Conservation (phyloP, 306 rosid genomes). For the Begonia peltatifolia region DNA sequence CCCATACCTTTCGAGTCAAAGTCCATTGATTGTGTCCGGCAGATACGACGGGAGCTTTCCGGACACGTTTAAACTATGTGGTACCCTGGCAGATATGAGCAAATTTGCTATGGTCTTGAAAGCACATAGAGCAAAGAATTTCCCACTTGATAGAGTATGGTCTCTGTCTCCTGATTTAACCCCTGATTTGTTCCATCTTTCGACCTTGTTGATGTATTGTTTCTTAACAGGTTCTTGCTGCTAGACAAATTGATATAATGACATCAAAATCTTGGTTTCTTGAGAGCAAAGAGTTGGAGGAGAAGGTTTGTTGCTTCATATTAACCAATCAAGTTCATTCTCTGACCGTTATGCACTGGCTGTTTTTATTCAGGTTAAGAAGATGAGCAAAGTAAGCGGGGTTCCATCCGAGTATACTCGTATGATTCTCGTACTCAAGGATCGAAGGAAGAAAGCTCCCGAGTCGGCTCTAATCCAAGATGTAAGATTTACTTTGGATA, state of each 20-base stretch:
- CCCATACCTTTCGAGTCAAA: conserved; percentile 63
- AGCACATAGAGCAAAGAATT: conserved; percentile 58
- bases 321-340: too few species aligned
- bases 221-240: conserved; percentile 59
- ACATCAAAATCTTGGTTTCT: conserved; percentile 73
- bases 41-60: conserved; percentile 77
- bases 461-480: conserved; percentile 24
- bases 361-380: conserved; percentile 35
- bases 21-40: conserved; percentile 75
- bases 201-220: neutral
- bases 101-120: conserved; percentile 41
- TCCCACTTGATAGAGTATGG: conserved; percentile 58
- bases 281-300: conserved; percentile 58
- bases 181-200: conserved; percentile 6
- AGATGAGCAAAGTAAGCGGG: conserved; percentile 63
- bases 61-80: conserved; percentile 36
- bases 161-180: too few species aligned
- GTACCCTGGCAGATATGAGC: conserved; percentile 64
- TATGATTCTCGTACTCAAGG: conserved; percentile 27
- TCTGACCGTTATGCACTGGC: conserved; percentile 1
- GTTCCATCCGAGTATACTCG: conserved; percentile 67
- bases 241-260: conserved; percentile 58
- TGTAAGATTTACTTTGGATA: conserved; percentile 25
- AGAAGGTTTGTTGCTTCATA: conserved; percentile 43
- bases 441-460: conserved; percentile 36